phyloP scores from a whole-genome alignment of 2,329 filamentous ascomycete genomes.

The Trichoderma koningiopsis region DNA sequence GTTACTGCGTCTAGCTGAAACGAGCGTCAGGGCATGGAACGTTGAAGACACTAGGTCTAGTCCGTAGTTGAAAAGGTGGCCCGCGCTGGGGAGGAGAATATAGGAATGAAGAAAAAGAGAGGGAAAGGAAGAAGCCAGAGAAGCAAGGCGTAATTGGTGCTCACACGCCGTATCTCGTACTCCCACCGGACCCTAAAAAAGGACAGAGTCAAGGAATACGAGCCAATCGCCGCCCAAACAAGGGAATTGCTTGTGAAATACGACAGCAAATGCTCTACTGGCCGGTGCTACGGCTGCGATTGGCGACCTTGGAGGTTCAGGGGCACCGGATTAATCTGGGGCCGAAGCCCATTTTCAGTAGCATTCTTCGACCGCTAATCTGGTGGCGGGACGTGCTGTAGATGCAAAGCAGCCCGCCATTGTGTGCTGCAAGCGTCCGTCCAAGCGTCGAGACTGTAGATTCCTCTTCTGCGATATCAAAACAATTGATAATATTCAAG shows the following conservation, averaged over 20 bases:
- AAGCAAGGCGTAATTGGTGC: not conserved
- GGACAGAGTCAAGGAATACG: conserved; percentile 17
- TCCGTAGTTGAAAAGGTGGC: not conserved
- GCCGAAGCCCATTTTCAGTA: not conserved
- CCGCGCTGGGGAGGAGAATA: not conserved
- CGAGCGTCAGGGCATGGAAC: conserved; percentile 24
- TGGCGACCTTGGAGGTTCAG: not conserved
- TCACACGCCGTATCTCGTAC: conserved; percentile 10
- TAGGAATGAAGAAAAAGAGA: not conserved
- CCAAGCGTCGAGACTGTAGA: not conserved
- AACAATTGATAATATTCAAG: not conserved
- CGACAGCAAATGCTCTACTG: not conserved
- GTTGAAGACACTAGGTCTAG: not conserved
- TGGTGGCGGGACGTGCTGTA: not conserved
- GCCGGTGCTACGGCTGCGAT: not conserved
- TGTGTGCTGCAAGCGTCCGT: not conserved
- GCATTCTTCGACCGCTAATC: not conserved
- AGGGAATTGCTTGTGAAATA: conserved; percentile 20
- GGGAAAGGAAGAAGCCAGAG: not conserved
- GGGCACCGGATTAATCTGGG: not conserved
- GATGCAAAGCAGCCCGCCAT: not conserved
- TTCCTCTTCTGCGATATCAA: not conserved
- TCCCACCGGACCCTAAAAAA: conserved; percentile 1
- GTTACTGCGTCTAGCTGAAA: conserved; percentile 18
- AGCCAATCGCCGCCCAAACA: conserved; percentile 16